Conservation (phyloP, 164 flowering plant genomes). For the Kalanchoe fedtschenkoi region DNA sequence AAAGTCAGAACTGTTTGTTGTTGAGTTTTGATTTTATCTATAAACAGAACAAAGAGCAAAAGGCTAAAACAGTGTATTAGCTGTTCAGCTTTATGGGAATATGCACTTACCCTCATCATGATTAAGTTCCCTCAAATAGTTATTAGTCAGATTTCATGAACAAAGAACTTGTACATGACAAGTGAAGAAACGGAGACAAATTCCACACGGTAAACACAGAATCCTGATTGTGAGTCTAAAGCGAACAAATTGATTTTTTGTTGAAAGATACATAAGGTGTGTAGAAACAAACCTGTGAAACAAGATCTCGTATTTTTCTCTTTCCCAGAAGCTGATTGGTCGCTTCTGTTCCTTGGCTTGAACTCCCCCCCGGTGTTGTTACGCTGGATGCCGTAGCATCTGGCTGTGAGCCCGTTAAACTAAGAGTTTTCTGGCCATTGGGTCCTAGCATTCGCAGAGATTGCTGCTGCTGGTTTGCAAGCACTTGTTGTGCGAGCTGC, state of each 20-base stretch:
- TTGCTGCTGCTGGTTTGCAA: conserved; percentile 41
- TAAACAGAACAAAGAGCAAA: background rate
- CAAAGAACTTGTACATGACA: background rate
- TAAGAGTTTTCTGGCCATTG: conserved; percentile 62
- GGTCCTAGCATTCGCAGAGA: conserved; percentile 65
- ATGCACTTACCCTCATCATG: background rate
- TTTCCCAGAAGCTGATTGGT: conserved; percentile 88
- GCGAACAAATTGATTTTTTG: background rate
- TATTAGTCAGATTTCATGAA: background rate
- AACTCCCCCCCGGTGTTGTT: conserved; percentile 87
- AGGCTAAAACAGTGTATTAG: background rate
- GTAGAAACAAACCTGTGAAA: conserved; percentile 59
- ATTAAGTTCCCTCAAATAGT: background rate
- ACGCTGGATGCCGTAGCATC: conserved; percentile 84
- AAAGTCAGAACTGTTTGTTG: background rate
- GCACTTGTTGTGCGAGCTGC: conserved; percentile 21
- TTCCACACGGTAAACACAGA: background rate
- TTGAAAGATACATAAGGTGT: background rate
- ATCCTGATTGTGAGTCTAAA: background rate
- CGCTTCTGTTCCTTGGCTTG: conserved; percentile 92
- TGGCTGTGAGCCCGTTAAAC: conserved; percentile 88
- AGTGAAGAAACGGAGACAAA: background rate
- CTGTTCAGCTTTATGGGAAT: background rate
- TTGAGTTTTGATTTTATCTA: background rate
- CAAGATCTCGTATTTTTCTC: conserved; percentile 88